Evolutionary conservation across 768 basidiomycete species (phyloP), one percentile per base, ranked within the genome.

Genomic region (Myochromella boudieri): DNA sequence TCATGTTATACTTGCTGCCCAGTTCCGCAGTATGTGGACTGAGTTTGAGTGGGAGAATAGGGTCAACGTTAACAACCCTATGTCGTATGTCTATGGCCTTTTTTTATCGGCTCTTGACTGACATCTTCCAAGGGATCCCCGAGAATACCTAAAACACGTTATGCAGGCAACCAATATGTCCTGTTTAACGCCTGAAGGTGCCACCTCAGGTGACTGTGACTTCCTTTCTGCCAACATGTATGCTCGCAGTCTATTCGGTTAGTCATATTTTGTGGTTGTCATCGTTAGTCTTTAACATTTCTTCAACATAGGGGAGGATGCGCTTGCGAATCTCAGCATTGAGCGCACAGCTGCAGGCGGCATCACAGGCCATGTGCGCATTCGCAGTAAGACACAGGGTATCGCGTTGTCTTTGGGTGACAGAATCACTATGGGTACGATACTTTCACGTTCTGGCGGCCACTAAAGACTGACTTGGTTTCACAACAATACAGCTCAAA

Each of bases 41-140:
- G 97, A 98, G 67, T 99, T 99, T 60, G 95, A 99, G 66, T 99
- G 95, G 95, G 95, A 99, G 77, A 99, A 99, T 71, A 81, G 95
- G 58, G 95, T 98, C 45, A 97, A 97, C 61, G 91, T 97, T 44
- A 85, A 84, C 54, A 89, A 85, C 37, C 68, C 81, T 18, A 81
- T 95, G 66, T 80, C 85, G 87, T 91, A 69, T 57, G 89, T 81
- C 24, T 53, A n/a, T n/a, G 11, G 32, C 47, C 40, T 48, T 44
- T 4, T 42, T 33, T 33, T 26, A 26, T 28, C 12, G n/a, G 7
- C 14, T 1, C 22, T 37, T 37, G 20, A 38, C 15, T 46, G 37
- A 29, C 20, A 44, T 24, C 42, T 39, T 51, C 15, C 17, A 8
- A 37, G 90, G 38, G 85, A 92, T 55, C 86, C 93, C 17, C 88